Percentiles rank a stretch among this genome's conserved stretches.
These are phyloP conservation scores for Podospora comata DNA, from an alignment of 495 filamentous ascomycete genomes.

Conservation along the genomic window DNA sequence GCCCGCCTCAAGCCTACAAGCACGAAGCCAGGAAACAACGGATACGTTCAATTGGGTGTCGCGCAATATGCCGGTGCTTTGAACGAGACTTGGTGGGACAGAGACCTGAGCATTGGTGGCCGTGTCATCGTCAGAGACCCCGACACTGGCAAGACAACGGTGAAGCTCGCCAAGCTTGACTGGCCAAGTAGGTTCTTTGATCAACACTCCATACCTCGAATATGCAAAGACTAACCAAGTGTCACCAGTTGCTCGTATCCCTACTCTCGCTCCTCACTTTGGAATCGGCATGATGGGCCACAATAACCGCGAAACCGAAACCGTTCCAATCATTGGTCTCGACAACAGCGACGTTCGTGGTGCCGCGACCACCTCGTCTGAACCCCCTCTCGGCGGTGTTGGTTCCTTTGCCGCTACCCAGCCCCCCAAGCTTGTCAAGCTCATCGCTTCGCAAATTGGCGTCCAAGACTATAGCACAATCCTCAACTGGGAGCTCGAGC, in stretches of 20 bases:
- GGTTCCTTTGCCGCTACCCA: slow-evolving; percentile 76
- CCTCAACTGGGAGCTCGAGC: slow-evolving; percentile 95
- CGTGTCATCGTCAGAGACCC: slow-evolving; percentile 77
- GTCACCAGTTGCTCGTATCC: slow-evolving; percentile 70
- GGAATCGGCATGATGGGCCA: slow-evolving; percentile 71
- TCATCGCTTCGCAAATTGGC: slow-evolving; percentile 70
- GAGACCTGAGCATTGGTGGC: slow-evolving; percentile 86
- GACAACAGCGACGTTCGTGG: slow-evolving; percentile 62
- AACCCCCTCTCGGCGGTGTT: slow-evolving; percentile 40
- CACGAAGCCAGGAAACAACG: slow-evolving; percentile 71
- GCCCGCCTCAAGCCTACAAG: slow-evolving; percentile 86
- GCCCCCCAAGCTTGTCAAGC: slow-evolving; percentile 75
- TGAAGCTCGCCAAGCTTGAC: slow-evolving; percentile 81
- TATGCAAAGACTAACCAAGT: neutral
- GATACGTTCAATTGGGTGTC: slow-evolving; percentile 85
- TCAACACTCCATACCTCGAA: neutral
- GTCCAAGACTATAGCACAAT: slow-evolving; percentile 69
- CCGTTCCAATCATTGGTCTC: slow-evolving; percentile 88
- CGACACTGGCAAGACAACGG: slow-evolving; percentile 70
- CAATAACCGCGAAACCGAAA: slow-evolving; percentile 88
- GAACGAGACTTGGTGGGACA: slow-evolving; percentile 89
- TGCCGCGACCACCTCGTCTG: slow-evolving; percentile 29
- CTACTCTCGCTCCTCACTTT: slow-evolving; percentile 92
- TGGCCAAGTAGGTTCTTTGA: slow-evolving; percentile 59
- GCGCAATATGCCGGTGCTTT: slow-evolving; percentile 88